Base-by-base conservation (phyloP, 176 grass and related monocot species). In the Phyllostachys edulis region DNA sequence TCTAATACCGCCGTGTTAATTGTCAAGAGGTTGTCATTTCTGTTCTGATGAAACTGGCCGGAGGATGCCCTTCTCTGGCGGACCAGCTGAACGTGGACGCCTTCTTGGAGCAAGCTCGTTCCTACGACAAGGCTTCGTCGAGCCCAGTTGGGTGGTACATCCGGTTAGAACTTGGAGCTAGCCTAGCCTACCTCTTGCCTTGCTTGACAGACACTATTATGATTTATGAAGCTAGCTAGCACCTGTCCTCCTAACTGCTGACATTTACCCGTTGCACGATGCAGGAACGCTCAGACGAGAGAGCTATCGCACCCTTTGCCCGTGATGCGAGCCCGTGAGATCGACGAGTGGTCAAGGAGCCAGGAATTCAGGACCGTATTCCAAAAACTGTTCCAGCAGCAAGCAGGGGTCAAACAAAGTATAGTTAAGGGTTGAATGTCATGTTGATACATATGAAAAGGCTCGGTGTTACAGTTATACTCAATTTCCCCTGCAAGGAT, bases 51-150 rank as follows among this genome's bases (percentile, higher is more conserved):
- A 98, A 98, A 85, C 76, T 98, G 41, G 95, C 90, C 5, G 95
- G 95, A 86, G 95, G 95, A 9, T 90, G 92, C 64, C 95, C 95
- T 4, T 98, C 92, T 63, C 90, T 98, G 38, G 87, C 91, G 1
- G 92, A 95, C 46, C 92, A 98, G 71, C 85, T 98, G 61, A 98
- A 91, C 8, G 89, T 97, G 13, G 92, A 97, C n/a, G 95, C 95
- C 24, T 97, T 97, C 86, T 86, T 97, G 92, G 95, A 97, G 87
- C 95, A 97, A 93, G 92, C 95, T 75, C 95, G 95, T 3, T 94
- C 95, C 2, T 97, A 97, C 14, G 95, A 97, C 82, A 91, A 97
- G 68, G 95, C 92, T 61, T 80, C 95, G 27, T 94, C 92, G 0
- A 97, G 65, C 71, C 92, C 95, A 5, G 54, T 93, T 39, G 95